phyloP scores from a whole-genome alignment of 495 filamentous ascomycete genomes.

The Hyphodiscus hymeniophilus region DNA sequence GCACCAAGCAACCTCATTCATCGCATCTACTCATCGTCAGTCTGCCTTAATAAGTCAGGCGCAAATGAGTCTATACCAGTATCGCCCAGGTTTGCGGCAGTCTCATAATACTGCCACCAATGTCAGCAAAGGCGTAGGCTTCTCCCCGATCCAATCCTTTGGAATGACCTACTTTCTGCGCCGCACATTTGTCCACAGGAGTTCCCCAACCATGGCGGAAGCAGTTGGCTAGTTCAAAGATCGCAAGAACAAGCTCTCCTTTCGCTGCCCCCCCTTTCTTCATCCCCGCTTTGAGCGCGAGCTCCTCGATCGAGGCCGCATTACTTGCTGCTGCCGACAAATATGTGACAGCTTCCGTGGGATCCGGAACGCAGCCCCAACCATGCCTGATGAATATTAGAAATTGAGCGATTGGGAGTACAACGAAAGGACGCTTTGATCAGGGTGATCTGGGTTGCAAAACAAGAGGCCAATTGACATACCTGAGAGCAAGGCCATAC shows the following conservation, averaged over 20 bases:
- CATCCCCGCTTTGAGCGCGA: conserved; percentile 74
- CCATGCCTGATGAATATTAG: conserved; percentile 58
- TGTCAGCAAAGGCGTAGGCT: conserved; percentile 8
- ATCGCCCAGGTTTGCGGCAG: conserved; percentile 91
- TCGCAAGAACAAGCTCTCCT: conserved; percentile 94
- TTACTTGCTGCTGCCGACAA: conserved; percentile 87
- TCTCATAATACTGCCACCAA: conserved; percentile 78
- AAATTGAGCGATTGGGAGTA: conserved; percentile 1
- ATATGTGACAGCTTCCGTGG: conserved; percentile 68
- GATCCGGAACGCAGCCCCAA: conserved; percentile 75
- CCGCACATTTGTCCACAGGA: conserved; percentile 77
- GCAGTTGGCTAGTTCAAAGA: conserved; percentile 91
- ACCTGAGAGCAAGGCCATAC: conserved; percentile 90
- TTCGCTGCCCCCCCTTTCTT: conserved; percentile 94
- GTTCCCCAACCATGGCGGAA: conserved; percentile 97
- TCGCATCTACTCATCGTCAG: conserved; percentile 56
- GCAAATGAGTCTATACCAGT: conserved; percentile 38
- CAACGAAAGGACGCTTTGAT: neutral
- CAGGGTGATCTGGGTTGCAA: neutral
- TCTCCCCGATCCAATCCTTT: conserved; percentile 15
- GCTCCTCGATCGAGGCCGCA: conserved; percentile 74
- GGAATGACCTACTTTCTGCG: conserved; percentile 41
- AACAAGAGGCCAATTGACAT: conserved; percentile 26
- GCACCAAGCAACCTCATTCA: conserved; percentile 96
- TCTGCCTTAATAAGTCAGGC: conserved; percentile 7